Evolutionary conservation across 345 rosid genomes (phyloP), one percentile per base, ranked within the genome.

Genomic region (Arabis hirsuta): DNA sequence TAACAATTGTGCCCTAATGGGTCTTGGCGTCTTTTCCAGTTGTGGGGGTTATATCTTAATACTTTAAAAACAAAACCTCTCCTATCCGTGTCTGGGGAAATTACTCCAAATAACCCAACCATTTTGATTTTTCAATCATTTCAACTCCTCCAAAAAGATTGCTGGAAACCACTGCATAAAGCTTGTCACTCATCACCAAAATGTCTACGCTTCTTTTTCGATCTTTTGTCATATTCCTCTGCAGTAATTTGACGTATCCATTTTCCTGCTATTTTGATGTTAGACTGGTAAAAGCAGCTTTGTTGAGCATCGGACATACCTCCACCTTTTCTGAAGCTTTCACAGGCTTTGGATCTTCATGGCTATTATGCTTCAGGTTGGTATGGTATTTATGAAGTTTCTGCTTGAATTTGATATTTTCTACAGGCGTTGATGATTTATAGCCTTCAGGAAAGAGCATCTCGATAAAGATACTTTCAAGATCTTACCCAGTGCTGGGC

Each of bases 301-400:
- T 62, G 98, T 95, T 47, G 99, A 95, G 87, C 99, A 95, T 73
- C 91, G 99, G 62, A 84, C 98, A 59, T 95, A 90, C 82, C 92
- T 95, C 73, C 99, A 91, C 82, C 80, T 95, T 65, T 95, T 88
- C 74, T 84, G 96, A 62, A 95, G 99, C 76, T 95, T 95, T 60
- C 96, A 88, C 69, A 85, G 98, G 45, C 93, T 95, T 46, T 95
- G 98, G 98, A 87, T 95, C 83, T 95, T 95, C 79, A 81, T 95
- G 89, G 84, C 65, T 52, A 72, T 95, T 75, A 95, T 95, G 99
- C 90, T 95, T 79, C 97, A 95, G 98, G 99, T 90, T 32, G 50
- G 67, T 59, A 48, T 72, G 58, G 55, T 55, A 69, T 62, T 60
- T 47, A 20, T 32, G 60, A 66, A 72, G 38, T 13, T 59, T 66